phyloP scores from a whole-genome alignment of 305 asterid species.

The Fraxinus platypoda region DNA sequence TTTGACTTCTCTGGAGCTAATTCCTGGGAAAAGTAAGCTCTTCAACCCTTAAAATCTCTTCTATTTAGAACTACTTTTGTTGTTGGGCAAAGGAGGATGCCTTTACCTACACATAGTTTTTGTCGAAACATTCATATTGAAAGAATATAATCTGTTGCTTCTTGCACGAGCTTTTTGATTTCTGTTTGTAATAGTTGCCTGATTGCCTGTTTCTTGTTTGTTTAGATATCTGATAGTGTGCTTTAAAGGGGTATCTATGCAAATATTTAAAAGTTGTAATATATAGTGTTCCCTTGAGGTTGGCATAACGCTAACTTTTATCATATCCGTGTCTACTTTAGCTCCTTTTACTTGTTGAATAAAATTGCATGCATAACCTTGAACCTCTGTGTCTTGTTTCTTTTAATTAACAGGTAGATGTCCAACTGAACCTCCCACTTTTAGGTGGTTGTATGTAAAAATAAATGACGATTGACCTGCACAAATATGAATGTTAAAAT shows the following conservation, averaged over 20 bases:
- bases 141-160: neutral
- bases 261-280: neutral
- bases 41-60: conserved; percentile 9
- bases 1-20: conserved; percentile 57
- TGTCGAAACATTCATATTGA: neutral
- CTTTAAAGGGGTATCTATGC: neutral
- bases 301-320: neutral
- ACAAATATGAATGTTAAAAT: neutral
- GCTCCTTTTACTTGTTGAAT: neutral
- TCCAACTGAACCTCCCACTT: neutral
- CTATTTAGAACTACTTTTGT: conserved; percentile 8
- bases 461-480: neutral
- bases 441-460: neutral
- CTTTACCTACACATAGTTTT: neutral
- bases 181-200: neutral
- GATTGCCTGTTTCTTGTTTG: neutral
- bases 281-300: neutral
- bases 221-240: neutral
- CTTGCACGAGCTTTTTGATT: neutral
- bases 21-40: conserved; percentile 76
- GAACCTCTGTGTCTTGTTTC: neutral
- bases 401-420: neutral
- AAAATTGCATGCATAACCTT: neutral
- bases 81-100: neutral
- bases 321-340: neutral